These are phyloP conservation scores for Draba incana DNA, from an alignment of 345 rosid species.

Conservation along the genomic window DNA sequence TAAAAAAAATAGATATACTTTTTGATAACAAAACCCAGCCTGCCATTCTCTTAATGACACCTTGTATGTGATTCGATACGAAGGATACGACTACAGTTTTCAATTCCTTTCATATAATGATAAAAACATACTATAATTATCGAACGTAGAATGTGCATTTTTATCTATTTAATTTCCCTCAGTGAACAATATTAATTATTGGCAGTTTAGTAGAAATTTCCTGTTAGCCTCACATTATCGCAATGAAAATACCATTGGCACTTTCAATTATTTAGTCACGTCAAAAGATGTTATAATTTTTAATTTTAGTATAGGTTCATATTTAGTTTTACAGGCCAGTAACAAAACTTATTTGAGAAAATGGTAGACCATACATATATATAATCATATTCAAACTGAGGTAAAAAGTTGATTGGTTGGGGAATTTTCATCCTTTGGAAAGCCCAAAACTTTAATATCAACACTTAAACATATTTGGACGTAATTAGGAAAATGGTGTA, in stretches of 20 bases:
- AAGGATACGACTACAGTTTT: slow-evolving; percentile 38
- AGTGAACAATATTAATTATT: slow-evolving; percentile 11
- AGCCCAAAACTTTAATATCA: too few relatives aligned
- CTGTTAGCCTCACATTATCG: neutral
- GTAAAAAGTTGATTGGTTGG: too few relatives aligned
- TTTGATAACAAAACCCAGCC: slow-evolving; percentile 36
- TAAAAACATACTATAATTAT: neutral
- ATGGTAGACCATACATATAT: too few relatives aligned
- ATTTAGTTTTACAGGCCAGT: neutral
- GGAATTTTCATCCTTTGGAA: too few relatives aligned
- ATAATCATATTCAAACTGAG: too few relatives aligned
- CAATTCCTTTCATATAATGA: slow-evolving; percentile 16
- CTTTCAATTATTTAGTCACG: neutral
- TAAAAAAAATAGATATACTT: slow-evolving; percentile 18
- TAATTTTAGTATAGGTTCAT: neutral
- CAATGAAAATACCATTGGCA: neutral
- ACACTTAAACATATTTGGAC: too few relatives aligned
- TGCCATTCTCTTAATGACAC: slow-evolving; percentile 47
- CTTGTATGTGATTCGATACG: slow-evolving; percentile 39
- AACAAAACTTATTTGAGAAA: neutral
- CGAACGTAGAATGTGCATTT: slow-evolving; percentile 15
- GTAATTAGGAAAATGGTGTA: too few relatives aligned
- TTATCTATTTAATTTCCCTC: neutral
- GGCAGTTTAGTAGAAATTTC: neutral
- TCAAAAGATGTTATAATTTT: neutral